These are phyloP conservation scores for Handroanthus guayacan DNA, from an alignment of 257 asterid species.

Conservation along the genomic window DNA sequence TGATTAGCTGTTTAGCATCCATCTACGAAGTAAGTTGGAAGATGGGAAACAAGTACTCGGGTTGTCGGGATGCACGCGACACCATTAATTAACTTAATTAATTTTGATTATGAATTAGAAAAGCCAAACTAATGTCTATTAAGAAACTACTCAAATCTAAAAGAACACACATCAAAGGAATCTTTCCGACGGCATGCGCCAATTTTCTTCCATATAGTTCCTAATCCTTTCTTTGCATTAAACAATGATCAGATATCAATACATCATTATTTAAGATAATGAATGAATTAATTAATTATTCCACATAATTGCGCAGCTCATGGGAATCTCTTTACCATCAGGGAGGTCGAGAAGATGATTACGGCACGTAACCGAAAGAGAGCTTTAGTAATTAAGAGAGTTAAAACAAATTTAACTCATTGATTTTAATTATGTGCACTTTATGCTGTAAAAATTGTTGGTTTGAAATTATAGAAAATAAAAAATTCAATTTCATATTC, in stretches of 20 bases:
- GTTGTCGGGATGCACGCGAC: too few species aligned
- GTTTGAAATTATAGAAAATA: too few species aligned
- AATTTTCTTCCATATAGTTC: too few species aligned
- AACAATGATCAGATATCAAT: not conserved
- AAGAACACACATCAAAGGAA: conserved; percentile 25
- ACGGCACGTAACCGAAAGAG: conserved; percentile 7
- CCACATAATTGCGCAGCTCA: conserved; percentile 26
- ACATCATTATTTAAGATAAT: conserved; percentile 2
- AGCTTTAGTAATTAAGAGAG: conserved; percentile 2
- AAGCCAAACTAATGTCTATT: not conserved
- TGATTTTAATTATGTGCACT: too few species aligned
- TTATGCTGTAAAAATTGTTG: too few species aligned
- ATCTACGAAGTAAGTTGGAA: too few species aligned
- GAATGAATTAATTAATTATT: conserved; percentile 2
- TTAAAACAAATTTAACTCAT: too few species aligned
- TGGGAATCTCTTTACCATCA: conserved; percentile 14
- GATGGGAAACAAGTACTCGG: too few species aligned
- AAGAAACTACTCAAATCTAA: conserved; percentile 17
- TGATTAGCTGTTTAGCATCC: conserved; percentile 51
- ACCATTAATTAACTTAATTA: too few species aligned
- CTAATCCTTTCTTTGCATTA: not conserved
- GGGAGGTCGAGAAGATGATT: conserved; percentile 2
- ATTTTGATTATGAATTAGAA: too few species aligned
- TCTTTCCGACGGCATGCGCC: conserved; percentile 49
- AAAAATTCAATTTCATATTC: too few species aligned